Base-by-base conservation (phyloP, 352 stramenopile species). In the Phytophthora nicotianae region DNA sequence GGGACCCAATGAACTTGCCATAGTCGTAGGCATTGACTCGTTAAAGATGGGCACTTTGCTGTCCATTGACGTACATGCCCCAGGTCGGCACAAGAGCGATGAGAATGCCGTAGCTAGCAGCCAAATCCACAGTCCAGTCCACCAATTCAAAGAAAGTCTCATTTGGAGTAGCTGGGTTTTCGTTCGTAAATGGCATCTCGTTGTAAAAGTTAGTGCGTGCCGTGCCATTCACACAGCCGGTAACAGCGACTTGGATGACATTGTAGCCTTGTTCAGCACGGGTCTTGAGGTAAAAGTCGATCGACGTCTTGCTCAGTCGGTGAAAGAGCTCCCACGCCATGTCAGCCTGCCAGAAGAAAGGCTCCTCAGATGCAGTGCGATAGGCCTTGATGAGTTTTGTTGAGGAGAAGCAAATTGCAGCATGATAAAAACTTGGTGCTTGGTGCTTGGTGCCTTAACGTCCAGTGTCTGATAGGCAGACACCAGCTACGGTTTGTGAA, bases 61-160 rank as follows among this genome's bases (percentile, higher is more conserved):
- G 29, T 38, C 32, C 32, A n/a, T 38, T 38, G 9, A 38, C 32
- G 20, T 53, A 62, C 19, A 49, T 58, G 10, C 54, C 54, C 54
- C 54, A 69, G 4, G 54, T 53, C 2, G 54, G 54, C 6, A 69
- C 61, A 1, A 69, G 21, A 5, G 42, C 58, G 0, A 68, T 51
- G 13, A 68, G n/a, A 24, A 72, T 68, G 24, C 64, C 64, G 37
- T 68, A 68, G n/a, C 64, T 72, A 1, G 64, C 64, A 13, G 58
- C 64, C 6, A 61, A 48, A 6, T 68, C 64, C 1, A 57, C 48
- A 0, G 64, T 55, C 58, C 64, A 72, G 42, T 72, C 64, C 3
- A 62, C 43, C n/a, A 72, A 48, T 21, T 72, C 42, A 20, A 72
- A 72, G 41, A 55, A 72, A 6, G 19, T 58, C 4, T 68, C 58